Conservation (phyloP, 768 basidiomycete species). For the Leccinum subtestaceum region DNA sequence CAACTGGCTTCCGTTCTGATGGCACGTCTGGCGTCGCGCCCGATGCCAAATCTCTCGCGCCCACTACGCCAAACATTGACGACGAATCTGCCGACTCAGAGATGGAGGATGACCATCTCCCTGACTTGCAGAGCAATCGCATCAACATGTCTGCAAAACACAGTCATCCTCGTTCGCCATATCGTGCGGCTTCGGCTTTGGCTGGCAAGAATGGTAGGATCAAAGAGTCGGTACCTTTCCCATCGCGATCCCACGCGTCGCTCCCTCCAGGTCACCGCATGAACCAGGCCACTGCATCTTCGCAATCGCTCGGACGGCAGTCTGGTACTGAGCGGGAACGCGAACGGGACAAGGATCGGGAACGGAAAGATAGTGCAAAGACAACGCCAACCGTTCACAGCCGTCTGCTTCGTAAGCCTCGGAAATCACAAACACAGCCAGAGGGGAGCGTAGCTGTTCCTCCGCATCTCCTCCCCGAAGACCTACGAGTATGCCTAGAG, state of each 20-base stretch:
- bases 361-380: conserved; percentile 45
- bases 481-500: conserved; percentile 80
- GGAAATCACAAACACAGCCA: conserved; percentile 57
- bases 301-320: conserved; percentile 74
- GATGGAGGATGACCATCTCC: conserved; percentile 55
- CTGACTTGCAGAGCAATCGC: conserved; percentile 21
- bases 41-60: conserved; percentile 48
- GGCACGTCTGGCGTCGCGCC: conserved; percentile 42
- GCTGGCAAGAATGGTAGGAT: conserved; percentile 39
- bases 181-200: conserved; percentile 50
- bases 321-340: conserved; percentile 48
- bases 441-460: conserved; percentile 53
- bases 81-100: conserved; percentile 74
- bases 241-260: conserved; percentile 76
- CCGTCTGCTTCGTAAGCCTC: conserved; percentile 65
- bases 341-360: conserved; percentile 41
- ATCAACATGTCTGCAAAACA: conserved; percentile 43
- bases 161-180: conserved; percentile 76
- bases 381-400: conserved; percentile 31
- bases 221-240: conserved; percentile 64
- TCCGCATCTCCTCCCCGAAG: conserved; percentile 83
- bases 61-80: conserved; percentile 60
- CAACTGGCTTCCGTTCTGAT: conserved; percentile 44
- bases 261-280: conserved; percentile 60
- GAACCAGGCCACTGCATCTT: conserved; percentile 56